Evolutionary conservation across 345 rosid genomes (phyloP), one percentile per base, ranked within the genome.

Genomic region (Salix udensis): DNA sequence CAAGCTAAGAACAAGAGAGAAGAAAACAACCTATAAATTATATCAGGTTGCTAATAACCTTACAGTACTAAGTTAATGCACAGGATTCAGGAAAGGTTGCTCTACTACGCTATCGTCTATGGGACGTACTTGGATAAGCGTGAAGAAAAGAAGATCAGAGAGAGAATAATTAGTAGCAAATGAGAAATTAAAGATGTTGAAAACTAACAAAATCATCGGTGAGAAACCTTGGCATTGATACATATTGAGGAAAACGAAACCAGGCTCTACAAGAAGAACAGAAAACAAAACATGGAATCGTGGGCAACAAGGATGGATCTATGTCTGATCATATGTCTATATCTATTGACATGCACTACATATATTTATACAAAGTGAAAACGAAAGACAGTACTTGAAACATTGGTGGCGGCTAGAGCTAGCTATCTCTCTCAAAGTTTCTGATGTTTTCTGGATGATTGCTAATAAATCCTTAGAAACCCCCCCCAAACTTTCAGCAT

Each of bases 1-100:
- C 81, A 70, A 77, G 14, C 65, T 74, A 60, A 77, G 72, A 79
- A 42, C 75, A 75, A 58, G 40, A 50, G 39, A 30, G 46, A 61
- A 62, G 70, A 55, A 14, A 77, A 6, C 30, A 62, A 50, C 10
- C 30, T 34, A 34, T 36, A 21, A 28, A 24, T 40, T 67, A 5
- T 31, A 44, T 9, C 4, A 46, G 26, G 21, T 21, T 58, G 53
- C 67, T 58, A 37, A 26, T 44, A 21, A n/a, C n/a, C 62, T n/a
- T 70, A 23, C 58, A 36, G 24, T 21, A 39, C n/a, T 28, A 55
- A 40, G 68, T 64, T 11, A n/a, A 55, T 9, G 18, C 68, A 39
- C 9, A 68, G n/a, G 65, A 66, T 61, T 65, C 77, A 48, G 50
- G 30, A 74, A 66, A 65, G 69, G 8, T 30, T 48, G 65, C 9